A percentile compares a stretch with the other conserved stretches of the same genome.
These are phyloP conservation scores for Lipomyces japonicus DNA, from an alignment of 805 yeast species.

Conservation along the genomic window DNA sequence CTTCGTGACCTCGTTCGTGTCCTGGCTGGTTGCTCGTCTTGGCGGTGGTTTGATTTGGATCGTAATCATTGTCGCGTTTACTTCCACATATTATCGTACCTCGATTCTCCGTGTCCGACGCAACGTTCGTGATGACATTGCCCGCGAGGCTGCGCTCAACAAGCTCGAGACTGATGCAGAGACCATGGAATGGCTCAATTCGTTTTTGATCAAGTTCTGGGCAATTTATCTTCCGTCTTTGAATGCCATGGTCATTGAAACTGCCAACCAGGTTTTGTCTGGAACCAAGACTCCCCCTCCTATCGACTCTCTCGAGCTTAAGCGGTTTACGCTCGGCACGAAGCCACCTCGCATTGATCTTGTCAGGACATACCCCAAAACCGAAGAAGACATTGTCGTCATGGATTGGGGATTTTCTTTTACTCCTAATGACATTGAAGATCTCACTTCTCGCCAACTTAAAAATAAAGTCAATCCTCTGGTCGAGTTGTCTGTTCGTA, in stretches of 20 bases:
- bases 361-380: constrained; percentile 84
- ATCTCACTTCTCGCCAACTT: constrained; percentile 77
- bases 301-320: constrained; percentile 57
- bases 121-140: constrained; percentile 69
- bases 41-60: constrained; percentile 76
- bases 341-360: constrained; percentile 91
- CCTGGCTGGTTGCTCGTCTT: constrained; percentile 77
- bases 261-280: constrained; percentile 78
- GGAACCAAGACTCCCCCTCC: constrained; percentile 74
- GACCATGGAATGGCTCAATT: constrained; percentile 93
- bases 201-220: constrained; percentile 90
- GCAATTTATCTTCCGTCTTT: constrained; percentile 81
- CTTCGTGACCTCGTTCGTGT: constrained; percentile 61
- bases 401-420: constrained; percentile 97
- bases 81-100: constrained; percentile 72
- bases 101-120: constrained; percentile 77
- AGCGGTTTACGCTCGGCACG: constrained; percentile 76
- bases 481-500: constrained; percentile 66
- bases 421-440: constrained; percentile 85
- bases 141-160: constrained; percentile 77
- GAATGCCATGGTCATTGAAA: constrained; percentile 78
- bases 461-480: constrained; percentile 81
- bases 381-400: constrained; percentile 88
- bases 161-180: constrained; percentile 85
- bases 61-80: constrained; percentile 61